Conservation (phyloP, 495 filamentous ascomycete genomes). For the Xylaria scruposa region DNA sequence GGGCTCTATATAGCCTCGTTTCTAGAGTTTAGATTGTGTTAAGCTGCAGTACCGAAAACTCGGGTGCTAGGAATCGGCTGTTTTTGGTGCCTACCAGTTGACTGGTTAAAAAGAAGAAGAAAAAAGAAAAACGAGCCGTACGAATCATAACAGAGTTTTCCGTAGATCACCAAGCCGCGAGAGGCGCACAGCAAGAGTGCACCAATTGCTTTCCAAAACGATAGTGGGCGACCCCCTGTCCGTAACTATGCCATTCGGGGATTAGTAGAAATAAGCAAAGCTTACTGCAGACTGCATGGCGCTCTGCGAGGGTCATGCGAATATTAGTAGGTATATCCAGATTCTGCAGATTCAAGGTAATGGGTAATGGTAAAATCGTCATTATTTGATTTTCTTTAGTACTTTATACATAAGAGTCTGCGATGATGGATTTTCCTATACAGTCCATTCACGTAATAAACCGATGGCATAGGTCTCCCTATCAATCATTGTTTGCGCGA, state of each 20-base stretch:
- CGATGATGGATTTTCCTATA: neutral
- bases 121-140: neutral
- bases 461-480: no score
- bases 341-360: neutral
- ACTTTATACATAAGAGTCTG: neutral
- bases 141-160: neutral
- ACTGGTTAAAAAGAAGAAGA: no score
- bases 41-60: neutral
- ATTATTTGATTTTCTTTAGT: neutral
- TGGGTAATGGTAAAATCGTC: neutral
- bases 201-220: neutral
- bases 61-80: neutral
- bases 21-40: neutral
- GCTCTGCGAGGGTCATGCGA: neutral
- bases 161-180: neutral
- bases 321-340: neutral
- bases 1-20: neutral
- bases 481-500: neutral
- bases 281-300: neutral
- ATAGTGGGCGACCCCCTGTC: conserved; percentile 1
- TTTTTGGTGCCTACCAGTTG: neutral
- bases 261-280: neutral
- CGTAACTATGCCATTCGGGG: neutral
- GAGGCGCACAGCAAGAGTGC: neutral
- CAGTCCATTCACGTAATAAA: no score